Evolutionary conservation across 495 filamentous ascomycete species (phyloP).

Genomic region (Podospora australis): DNA sequence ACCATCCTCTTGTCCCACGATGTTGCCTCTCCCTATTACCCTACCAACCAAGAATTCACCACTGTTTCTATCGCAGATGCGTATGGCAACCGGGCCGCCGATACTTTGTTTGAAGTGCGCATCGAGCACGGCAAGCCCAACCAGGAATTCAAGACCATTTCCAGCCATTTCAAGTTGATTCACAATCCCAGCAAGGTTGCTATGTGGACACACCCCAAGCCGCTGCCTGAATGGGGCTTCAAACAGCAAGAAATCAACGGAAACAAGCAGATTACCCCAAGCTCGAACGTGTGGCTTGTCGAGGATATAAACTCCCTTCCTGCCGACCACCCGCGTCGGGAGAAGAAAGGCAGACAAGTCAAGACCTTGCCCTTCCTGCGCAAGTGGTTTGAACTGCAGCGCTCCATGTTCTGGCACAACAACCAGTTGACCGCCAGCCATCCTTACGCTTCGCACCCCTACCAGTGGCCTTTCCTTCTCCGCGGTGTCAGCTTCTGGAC

Average conservation of each 20-base stretch:
- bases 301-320: slow-evolving; percentile 82
- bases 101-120: slow-evolving; percentile 88
- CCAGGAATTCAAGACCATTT: slow-evolving; percentile 83
- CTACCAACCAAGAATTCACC: slow-evolving; percentile 98
- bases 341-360: slow-evolving; percentile 65
- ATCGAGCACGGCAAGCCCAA: slow-evolving; percentile 77
- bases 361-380: slow-evolving; percentile 80
- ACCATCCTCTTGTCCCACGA: slow-evolving; percentile 91
- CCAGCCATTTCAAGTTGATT: slow-evolving; percentile 89
- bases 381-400: slow-evolving; percentile 95
- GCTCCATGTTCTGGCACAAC: slow-evolving; percentile 99
- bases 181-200: slow-evolving; percentile 91
- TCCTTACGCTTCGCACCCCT: slow-evolving; percentile 89
- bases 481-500: slow-evolving; percentile 99
- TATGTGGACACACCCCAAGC: slow-evolving; percentile 95
- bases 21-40: slow-evolving; percentile 94
- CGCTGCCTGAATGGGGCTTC: slow-evolving; percentile 91
- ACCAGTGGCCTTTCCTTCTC: slow-evolving; percentile 95
- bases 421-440: slow-evolving; percentile 95
- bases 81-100: slow-evolving; percentile 71
- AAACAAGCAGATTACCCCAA: slow-evolving; percentile 89
- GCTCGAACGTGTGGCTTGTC: slow-evolving; percentile 89
- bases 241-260: slow-evolving; percentile 99
- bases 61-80: slow-evolving; percentile 68
- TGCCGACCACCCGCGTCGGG: slow-evolving; percentile 58